Evolutionary conservation across 2,329 filamentous ascomycete genomes (phyloP).

Genomic region (Diaporthe vexans): DNA sequence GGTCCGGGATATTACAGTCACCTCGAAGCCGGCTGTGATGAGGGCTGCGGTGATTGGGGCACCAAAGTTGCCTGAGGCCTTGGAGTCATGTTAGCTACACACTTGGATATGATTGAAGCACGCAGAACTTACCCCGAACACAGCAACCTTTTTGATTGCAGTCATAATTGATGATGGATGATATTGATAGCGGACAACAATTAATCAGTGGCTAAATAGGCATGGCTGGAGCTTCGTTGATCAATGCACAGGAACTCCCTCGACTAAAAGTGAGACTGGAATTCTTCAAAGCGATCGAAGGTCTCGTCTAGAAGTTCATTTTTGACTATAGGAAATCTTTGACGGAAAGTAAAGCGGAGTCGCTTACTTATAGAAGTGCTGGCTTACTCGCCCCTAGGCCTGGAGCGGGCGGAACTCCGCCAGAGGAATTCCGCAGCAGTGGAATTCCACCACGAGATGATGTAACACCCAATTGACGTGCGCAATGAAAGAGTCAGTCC

Average conservation of each 20-base stretch:
- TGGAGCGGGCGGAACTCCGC: constrained; percentile 37
- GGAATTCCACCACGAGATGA: background rate
- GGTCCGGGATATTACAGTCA: constrained; percentile 53
- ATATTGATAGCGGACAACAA: no score
- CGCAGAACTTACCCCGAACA: constrained; percentile 52
- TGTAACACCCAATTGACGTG: background rate
- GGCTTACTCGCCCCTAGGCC: background rate
- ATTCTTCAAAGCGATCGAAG: background rate
- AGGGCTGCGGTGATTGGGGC: constrained; percentile 42
- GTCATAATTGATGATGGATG: constrained; percentile 10
- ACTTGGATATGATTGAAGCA: background rate
- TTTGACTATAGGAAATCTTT: background rate
- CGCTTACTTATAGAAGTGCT: background rate
- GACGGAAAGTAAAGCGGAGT: background rate
- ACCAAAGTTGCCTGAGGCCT: constrained; percentile 53
- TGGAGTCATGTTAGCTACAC: background rate
- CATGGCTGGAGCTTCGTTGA: background rate
- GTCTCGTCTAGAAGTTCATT: accelerated
- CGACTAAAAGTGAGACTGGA: background rate
- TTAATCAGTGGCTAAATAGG: background rate
- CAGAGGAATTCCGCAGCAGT: constrained; percentile 24
- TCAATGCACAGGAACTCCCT: no score
- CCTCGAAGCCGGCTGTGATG: constrained; percentile 49
- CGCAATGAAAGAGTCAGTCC: background rate
- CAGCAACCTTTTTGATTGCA: constrained; percentile 54